phyloP scores from a whole-genome alignment of 768 basidiomycete species.

The Panellus pusillus region DNA sequence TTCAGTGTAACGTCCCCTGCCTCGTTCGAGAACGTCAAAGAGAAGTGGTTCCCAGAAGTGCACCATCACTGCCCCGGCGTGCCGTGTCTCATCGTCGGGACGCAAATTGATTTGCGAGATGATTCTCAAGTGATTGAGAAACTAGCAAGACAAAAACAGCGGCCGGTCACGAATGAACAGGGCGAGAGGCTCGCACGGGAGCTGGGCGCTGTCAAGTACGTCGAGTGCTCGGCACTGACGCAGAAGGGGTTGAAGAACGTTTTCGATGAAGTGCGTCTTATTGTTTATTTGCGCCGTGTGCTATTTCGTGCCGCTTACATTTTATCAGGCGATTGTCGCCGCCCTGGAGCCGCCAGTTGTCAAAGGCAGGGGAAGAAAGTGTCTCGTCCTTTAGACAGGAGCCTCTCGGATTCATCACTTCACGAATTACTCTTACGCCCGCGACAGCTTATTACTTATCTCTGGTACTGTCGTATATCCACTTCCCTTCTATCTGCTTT shows the following conservation, averaged over 20 bases:
- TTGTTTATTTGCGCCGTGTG: neutral
- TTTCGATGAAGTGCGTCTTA: slow-evolving; percentile 92
- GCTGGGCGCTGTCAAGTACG: slow-evolving; percentile 97
- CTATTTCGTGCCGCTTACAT: slow-evolving; percentile 10
- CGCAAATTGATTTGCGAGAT: slow-evolving; percentile 95
- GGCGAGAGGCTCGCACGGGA: slow-evolving; percentile 97
- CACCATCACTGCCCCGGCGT: slow-evolving; percentile 99
- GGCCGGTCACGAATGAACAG: slow-evolving; percentile 83
- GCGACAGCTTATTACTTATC: slow-evolving; percentile 41
- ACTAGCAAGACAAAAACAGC: slow-evolving; percentile 93
- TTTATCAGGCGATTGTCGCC: slow-evolving; percentile 88
- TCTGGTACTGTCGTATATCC: slow-evolving; percentile 26
- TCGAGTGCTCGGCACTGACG: slow-evolving; percentile 98
- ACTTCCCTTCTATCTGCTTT: slow-evolving; percentile 34
- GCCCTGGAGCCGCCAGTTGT: slow-evolving; percentile 96
- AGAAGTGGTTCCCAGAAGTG: slow-evolving; percentile 99
- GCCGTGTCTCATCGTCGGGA: slow-evolving; percentile 98
- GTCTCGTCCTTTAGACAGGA: slow-evolving; percentile 70
- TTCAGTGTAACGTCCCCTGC: slow-evolving; percentile 99
- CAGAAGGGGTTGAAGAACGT: slow-evolving; percentile 99
- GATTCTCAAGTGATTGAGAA: slow-evolving; percentile 94
- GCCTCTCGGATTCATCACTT: slow-evolving; percentile 27
- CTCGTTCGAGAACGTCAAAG: slow-evolving; percentile 99
- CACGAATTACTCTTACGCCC: slow-evolving; percentile 39
- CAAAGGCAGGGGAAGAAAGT: slow-evolving; percentile 74